Percentiles rank a stretch among this genome's conserved stretches.
These are phyloP conservation scores for Candida silvatica DNA, from an alignment of 805 yeast species.

Conservation along the genomic window DNA sequence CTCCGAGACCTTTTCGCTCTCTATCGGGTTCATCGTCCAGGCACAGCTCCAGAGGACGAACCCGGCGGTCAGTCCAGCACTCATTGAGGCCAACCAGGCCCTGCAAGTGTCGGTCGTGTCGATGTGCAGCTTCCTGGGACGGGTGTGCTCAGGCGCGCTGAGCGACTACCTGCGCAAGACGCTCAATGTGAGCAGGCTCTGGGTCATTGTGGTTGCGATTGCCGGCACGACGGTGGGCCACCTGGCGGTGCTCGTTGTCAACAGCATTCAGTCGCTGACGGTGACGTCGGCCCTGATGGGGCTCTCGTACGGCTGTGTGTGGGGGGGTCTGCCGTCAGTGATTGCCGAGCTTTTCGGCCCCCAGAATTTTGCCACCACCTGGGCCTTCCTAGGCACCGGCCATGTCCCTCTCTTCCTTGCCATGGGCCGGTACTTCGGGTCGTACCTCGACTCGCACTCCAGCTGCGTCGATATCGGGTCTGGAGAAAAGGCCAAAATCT, in stretches of 20 bases:
- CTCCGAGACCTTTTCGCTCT: constrained; percentile 65
- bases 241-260: constrained; percentile 25
- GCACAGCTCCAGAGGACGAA: constrained; percentile 28
- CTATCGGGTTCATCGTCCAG: constrained; percentile 65
- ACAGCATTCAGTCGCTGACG: constrained; percentile 34
- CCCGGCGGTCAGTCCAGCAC: constrained; percentile 17
- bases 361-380: constrained; percentile 56
- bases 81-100: constrained; percentile 49
- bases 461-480: constrained; percentile 28
- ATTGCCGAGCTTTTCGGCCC: constrained; percentile 70
- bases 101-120: constrained; percentile 64
- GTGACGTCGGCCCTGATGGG: constrained; percentile 52
- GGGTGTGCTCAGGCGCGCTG: constrained; percentile 55
- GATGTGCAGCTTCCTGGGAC: constrained; percentile 54
- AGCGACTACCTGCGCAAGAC: constrained; percentile 52
- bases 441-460: constrained; percentile 37
- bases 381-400: constrained; percentile 72
- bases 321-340: constrained; percentile 70
- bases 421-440: constrained; percentile 49
- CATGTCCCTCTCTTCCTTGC: constrained; percentile 47
- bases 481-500: constrained; percentile 24
- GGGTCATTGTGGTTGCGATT: constrained; percentile 48
- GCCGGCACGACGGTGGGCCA: constrained; percentile 29
- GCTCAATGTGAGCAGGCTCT: constrained; percentile 48
- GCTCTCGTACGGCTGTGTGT: constrained; percentile 57